Evolutionary conservation across 164 flowering plant genomes (phyloP), one percentile per base, ranked within the genome.

Genomic region (Stephania yunnanensis): DNA sequence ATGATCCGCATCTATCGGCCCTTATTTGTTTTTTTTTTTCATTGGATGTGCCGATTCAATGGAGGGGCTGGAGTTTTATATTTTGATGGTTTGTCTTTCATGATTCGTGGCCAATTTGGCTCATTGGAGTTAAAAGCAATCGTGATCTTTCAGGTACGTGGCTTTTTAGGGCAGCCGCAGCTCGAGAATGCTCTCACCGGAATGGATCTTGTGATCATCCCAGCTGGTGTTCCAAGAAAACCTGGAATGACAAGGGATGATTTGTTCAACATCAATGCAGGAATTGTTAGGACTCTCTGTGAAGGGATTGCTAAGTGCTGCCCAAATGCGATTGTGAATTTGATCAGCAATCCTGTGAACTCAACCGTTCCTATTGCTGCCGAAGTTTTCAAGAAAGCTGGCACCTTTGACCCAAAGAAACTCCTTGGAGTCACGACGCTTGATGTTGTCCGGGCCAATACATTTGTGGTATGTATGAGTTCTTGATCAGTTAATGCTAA

Each of bases 231-330:
- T 77, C 99, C 98, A 13, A 85, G 99, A 76, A 96, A 96, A 78
- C 99, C 99, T 50, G 99, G 99, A 78, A 95, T 95, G 99, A 92
- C 99, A 55, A 91, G 99, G 80, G 98, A 95, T 79, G 99, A 95
- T 85, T 84, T 93, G 70, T 95, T 95, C 85, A 95, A 93, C 63
- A 95, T 93, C 31, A 95, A 95, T 86, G 99, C 98, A 31, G 99
- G 99, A 82, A 95, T 95, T 66, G 99, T 92, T 20, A 91, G 80
- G 86, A 93, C 94, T 1, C 88, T 95, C 12, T 86, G 90, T 80
- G 99, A 95, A 87, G 99, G 94, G 76, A 88, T 93, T 42, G 85
- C 91, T 0, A 92, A 89, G 81, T 88, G 90, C 86, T 96, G 99
- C 72, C 99, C 99, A 15, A 10, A 77, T 48, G 92, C 97, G 10